Base-by-base conservation (phyloP, 2,329 filamentous ascomycete genomes). In the Harringtonia lauricola region DNA sequence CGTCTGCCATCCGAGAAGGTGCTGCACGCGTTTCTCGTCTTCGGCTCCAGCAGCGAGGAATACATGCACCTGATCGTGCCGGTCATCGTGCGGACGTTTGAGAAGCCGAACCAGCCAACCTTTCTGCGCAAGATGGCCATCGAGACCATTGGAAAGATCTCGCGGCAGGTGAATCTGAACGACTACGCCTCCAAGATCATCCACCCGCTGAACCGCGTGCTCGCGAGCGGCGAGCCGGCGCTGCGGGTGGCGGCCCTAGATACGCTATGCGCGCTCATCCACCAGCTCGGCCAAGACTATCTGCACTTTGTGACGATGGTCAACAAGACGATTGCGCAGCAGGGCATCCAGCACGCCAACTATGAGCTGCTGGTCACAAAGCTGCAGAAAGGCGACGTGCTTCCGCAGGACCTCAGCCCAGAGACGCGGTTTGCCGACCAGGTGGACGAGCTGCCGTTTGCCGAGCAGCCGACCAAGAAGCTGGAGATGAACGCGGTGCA, bases 21-120 rank as follows among this genome's bases (percentile, higher is more conserved):
- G 4, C 70, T 99, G 21, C 92, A 96, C 58, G 89, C 90, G 0
- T 95, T 99, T 61, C 67, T 98, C 24, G 86, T 98, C 1, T 98
- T 98, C 59, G 94, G 94, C 1, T 83, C 89, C 0, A 96, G 89
- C 56, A 86, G 85, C 12, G 92, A 98, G 59, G 92, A 98, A 60
- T 98, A 98, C 61, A 98, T 98, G 92, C 92, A 98, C 59, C 72
- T 98, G 42, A 96, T 99, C 52, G 86, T 98, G 41, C 92, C 92
- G 0, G 87, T 94, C 30, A 88, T 98, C 55, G 89, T 98, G 9
- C 81, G 84, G 36, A 84, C 95, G 39, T 96, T 98, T 56, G 90
- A 98, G 59, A 94, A 87, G 57, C 77, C 83, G 28, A 81, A 83
- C 12, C 86, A 94, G 50, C 87, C 88, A 8, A 68, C 76, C 1